Percentiles rank a stretch among this genome's conserved stretches.
Conservation (phyloP, 345 rosid species). For the Draba incana region DNA sequence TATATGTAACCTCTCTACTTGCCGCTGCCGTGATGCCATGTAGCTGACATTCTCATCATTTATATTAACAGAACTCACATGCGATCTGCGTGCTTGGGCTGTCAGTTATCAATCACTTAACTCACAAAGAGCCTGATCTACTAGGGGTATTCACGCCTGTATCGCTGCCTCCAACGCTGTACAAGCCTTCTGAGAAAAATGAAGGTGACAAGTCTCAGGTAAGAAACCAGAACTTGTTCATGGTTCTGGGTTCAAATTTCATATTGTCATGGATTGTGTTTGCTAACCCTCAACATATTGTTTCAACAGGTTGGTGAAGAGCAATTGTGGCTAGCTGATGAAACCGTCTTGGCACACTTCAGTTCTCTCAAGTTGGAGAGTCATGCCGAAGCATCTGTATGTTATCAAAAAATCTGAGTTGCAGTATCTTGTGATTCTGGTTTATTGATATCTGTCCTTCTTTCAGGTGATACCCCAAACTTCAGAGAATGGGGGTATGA, state of each 20-base stretch:
- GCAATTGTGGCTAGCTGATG: conserved; percentile 84
- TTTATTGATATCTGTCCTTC: conserved; percentile 25
- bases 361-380: conserved; percentile 66
- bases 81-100: conserved; percentile 93
- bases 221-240: conserved; percentile 33
- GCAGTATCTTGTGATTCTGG: conserved; percentile 19
- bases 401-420: conserved; percentile 36
- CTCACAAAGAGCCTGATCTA: conserved; percentile 51
- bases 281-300: conserved; percentile 30
- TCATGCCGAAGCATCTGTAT: conserved; percentile 56
- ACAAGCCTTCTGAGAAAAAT: conserved; percentile 61
- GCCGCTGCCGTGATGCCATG: conserved; percentile 9
- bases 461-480: conserved; percentile 56
- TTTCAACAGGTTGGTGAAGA: conserved; percentile 62
- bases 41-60: conserved; percentile 37
- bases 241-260: neutral
- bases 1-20: conserved; percentile 12
- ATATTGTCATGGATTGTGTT: conserved; percentile 19
- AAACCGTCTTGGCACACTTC: conserved; percentile 68
- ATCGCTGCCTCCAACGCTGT: conserved; percentile 67
- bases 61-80: conserved; percentile 72
- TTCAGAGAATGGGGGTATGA: conserved; percentile 49
- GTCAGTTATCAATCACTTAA: conserved; percentile 60
- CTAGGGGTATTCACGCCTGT: conserved; percentile 47
- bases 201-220: conserved; percentile 68